Percentiles rank a stretch among this genome's conserved stretches.
Conservation (phyloP, 768 basidiomycete genomes). For the Termitomyces sp. region DNA sequence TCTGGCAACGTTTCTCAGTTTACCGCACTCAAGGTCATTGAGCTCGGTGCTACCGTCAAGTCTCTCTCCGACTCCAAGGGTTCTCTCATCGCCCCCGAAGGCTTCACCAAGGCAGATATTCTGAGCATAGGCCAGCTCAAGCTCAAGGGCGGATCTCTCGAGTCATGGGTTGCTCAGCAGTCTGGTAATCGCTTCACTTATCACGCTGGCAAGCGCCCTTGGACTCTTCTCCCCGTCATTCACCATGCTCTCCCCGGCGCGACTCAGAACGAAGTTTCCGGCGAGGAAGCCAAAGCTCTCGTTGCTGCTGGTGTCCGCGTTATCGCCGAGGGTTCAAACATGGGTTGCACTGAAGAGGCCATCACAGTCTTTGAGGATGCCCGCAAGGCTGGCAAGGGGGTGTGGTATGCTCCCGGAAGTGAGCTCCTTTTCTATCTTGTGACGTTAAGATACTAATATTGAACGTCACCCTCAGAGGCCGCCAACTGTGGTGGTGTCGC, state of each 20-base stretch:
- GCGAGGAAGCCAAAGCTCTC: slow-evolving; percentile 65
- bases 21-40: slow-evolving; percentile 73
- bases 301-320: slow-evolving; percentile 63
- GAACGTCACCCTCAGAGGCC: slow-evolving; percentile 27
- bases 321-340: slow-evolving; percentile 75
- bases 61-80: slow-evolving; percentile 76
- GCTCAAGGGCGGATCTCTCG: slow-evolving; percentile 45
- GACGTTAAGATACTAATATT: neutral
- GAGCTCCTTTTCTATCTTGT: slow-evolving; percentile 15
- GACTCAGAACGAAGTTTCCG: slow-evolving; percentile 67
- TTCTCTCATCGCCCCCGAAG: slow-evolving; percentile 50
- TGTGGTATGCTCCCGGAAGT: slow-evolving; percentile 78
- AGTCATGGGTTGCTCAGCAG: slow-evolving; percentile 25
- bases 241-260: slow-evolving; percentile 69
- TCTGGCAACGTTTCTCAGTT: slow-evolving; percentile 74
- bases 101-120: slow-evolving; percentile 55
- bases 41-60: slow-evolving; percentile 66
- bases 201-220: slow-evolving; percentile 56
- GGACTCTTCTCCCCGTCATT: slow-evolving; percentile 56
- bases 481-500: slow-evolving; percentile 74
- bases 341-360: slow-evolving; percentile 71
- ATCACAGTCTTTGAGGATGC: slow-evolving; percentile 66
- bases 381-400: slow-evolving; percentile 43
- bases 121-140: slow-evolving; percentile 47
- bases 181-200: slow-evolving; percentile 38